These are phyloP conservation scores for Ustilago lituana DNA, from an alignment of 1,284 basidiomycete genomes.

Conservation along the genomic window DNA sequence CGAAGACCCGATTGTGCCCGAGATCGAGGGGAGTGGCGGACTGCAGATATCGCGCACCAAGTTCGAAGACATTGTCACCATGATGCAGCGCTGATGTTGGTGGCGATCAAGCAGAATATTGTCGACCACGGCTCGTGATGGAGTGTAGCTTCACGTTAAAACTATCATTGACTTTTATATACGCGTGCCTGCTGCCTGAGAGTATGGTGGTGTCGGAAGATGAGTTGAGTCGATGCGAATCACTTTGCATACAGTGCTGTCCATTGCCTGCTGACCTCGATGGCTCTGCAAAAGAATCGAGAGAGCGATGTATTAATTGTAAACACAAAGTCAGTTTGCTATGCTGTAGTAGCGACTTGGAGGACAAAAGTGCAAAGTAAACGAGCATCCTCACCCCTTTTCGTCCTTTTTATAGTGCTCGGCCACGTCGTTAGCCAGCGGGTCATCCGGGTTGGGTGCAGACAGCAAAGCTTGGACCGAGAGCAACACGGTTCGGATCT, in stretches of 20 bases:
- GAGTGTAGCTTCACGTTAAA: no score
- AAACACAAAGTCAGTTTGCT: slow-evolving; percentile 2
- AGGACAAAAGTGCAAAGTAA: background rate
- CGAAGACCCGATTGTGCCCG: slow-evolving; percentile 51
- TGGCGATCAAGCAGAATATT: no score
- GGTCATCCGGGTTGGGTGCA: slow-evolving; percentile 97
- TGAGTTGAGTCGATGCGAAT: background rate
- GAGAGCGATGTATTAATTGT: no score
- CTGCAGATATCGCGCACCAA: slow-evolving; percentile 42
- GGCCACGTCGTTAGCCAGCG: slow-evolving; percentile 89
- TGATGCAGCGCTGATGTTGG: slow-evolving; percentile 15
- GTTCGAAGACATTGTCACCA: slow-evolving; percentile 40
- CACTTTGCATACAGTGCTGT: slow-evolving; percentile 58
- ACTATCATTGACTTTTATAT: no score
- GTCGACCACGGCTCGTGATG: no score
- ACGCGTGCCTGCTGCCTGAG: no score
- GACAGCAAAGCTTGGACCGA: slow-evolving; percentile 95
- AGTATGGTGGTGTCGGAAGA: background rate
- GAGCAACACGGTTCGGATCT: slow-evolving; percentile 95
- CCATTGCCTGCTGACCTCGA: slow-evolving; percentile 63
- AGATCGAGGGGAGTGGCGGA: slow-evolving; percentile 40
- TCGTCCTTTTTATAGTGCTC: slow-evolving; percentile 99
- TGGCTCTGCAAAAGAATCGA: slow-evolving; percentile 54
- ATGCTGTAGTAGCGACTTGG: no score
- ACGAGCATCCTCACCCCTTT: slow-evolving; percentile 85